These are phyloP conservation scores for Yamadazyma takamatsuzukensis DNA, from an alignment of 805 yeast genomes.

Conservation along the genomic window DNA sequence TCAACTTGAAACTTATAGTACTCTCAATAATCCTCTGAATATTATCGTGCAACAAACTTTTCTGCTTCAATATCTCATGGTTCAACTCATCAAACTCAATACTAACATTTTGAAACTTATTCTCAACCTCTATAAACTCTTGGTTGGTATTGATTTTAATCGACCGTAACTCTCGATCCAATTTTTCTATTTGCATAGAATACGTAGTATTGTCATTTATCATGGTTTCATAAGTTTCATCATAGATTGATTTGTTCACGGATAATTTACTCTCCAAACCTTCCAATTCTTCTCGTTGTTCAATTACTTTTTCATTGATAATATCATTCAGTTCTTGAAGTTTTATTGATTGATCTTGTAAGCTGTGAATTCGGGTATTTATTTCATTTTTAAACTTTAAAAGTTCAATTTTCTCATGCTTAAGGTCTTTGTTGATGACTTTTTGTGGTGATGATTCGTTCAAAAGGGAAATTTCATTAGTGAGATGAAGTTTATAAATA, in stretches of 20 bases:
- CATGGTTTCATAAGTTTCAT: slow-evolving; percentile 53
- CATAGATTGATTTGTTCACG: slow-evolving; percentile 49
- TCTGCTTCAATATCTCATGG: slow-evolving; percentile 43
- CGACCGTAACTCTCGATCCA: slow-evolving; percentile 54
- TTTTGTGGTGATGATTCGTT: slow-evolving; percentile 21
- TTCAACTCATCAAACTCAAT: slow-evolving; percentile 50
- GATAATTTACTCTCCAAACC: slow-evolving; percentile 54
- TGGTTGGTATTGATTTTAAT: slow-evolving; percentile 48
- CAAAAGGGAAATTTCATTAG: slow-evolving; percentile 35
- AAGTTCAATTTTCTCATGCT: slow-evolving; percentile 42
- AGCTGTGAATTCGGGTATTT: slow-evolving; percentile 40
- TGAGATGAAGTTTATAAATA: slow-evolving; percentile 43
- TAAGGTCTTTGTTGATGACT: slow-evolving; percentile 41
- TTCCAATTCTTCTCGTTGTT: slow-evolving; percentile 55
- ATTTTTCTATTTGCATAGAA: slow-evolving; percentile 61
- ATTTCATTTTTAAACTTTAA: slow-evolving; percentile 30
- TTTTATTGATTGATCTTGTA: slow-evolving; percentile 56
- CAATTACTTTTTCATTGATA: slow-evolving; percentile 50
- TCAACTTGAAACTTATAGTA: slow-evolving; percentile 62
- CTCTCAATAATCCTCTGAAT: slow-evolving; percentile 56
- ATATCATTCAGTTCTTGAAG: slow-evolving; percentile 59
- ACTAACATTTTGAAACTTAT: slow-evolving; percentile 45
- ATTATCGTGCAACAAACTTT: slow-evolving; percentile 48
- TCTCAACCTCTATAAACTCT: slow-evolving; percentile 45
- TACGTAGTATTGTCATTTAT: slow-evolving; percentile 49